Conservation (phyloP, 179 eudicot species). For the Spergularia azorica region DNA sequence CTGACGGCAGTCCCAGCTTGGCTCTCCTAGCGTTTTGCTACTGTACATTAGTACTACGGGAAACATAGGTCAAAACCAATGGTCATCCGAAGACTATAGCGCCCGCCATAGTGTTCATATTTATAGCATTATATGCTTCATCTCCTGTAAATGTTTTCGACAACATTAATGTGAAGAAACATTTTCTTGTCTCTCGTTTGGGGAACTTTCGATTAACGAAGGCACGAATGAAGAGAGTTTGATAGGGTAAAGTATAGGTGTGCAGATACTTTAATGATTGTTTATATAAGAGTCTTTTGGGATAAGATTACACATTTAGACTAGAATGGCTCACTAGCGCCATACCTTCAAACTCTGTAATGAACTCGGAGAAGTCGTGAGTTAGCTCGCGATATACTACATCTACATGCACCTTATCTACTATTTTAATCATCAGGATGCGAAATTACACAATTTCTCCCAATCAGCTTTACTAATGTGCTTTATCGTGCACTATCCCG, state of each 20-base stretch:
- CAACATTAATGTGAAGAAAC: constrained; percentile 17
- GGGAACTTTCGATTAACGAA: background rate
- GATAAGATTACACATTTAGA: too few relatives aligned
- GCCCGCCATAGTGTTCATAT: constrained; percentile 26
- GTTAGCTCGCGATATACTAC: too few relatives aligned
- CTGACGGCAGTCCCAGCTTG: constrained; percentile 22
- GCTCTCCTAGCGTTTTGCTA: constrained; percentile 3
- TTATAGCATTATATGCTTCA: constrained; percentile 28
- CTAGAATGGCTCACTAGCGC: too few relatives aligned
- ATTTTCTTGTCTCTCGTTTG: background rate
- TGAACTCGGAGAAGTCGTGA: too few relatives aligned
- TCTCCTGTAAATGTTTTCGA: constrained; percentile 29
- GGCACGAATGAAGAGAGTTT: constrained; percentile 2
- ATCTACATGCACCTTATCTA: too few relatives aligned
- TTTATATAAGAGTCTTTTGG: background rate
- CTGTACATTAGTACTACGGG: constrained; percentile 22
- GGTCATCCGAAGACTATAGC: constrained; percentile 7
- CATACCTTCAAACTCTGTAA: too few relatives aligned
- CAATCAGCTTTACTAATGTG: too few relatives aligned
- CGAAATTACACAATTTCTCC: too few relatives aligned
- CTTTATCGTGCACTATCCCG: too few relatives aligned
- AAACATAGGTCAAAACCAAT: background rate
- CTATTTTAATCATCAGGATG: too few relatives aligned
- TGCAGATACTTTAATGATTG: constrained; percentile 6
- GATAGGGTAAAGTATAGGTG: constrained; percentile 9